A percentile compares a stretch with the other conserved stretches of the same genome.
Conservation (phyloP, 139 green algal genomes). For the Coelastrella sp. region DNA sequence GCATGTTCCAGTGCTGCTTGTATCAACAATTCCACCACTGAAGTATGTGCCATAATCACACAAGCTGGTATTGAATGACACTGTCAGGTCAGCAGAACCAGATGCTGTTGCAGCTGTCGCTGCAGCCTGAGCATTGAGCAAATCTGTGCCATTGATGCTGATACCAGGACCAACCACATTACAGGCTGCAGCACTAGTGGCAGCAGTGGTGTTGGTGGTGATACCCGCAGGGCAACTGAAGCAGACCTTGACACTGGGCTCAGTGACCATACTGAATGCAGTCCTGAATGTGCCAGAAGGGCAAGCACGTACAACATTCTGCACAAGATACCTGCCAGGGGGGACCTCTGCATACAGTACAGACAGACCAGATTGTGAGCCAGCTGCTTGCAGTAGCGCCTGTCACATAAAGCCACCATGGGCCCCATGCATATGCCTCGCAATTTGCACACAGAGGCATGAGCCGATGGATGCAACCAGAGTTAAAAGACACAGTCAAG, state of each 20-base stretch:
- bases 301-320: slow-evolving; percentile 30
- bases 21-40: not conserved
- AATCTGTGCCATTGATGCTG: not conserved
- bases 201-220: not conserved
- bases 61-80: not conserved
- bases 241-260: not conserved
- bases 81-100: not conserved
- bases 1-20: not conserved
- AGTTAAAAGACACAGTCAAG: not conserved
- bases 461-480: not conserved
- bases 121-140: not conserved
- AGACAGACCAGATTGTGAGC: not conserved
- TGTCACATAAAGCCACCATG: no score
- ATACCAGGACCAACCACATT: slow-evolving; percentile 12
- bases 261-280: not conserved
- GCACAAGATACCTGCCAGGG: not conserved
- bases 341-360: slow-evolving; percentile 18
- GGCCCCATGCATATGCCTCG: no score
- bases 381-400: no score
- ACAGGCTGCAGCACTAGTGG: not conserved
- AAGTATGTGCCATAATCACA: slow-evolving; percentile 23
- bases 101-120: not conserved
- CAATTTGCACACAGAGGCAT: not conserved
- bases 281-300: slow-evolving; percentile 1
- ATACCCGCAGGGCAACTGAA: slow-evolving; percentile 18